Conservation (phyloP, 805 yeast genomes). For the Blastobotrys mokoenaii region DNA sequence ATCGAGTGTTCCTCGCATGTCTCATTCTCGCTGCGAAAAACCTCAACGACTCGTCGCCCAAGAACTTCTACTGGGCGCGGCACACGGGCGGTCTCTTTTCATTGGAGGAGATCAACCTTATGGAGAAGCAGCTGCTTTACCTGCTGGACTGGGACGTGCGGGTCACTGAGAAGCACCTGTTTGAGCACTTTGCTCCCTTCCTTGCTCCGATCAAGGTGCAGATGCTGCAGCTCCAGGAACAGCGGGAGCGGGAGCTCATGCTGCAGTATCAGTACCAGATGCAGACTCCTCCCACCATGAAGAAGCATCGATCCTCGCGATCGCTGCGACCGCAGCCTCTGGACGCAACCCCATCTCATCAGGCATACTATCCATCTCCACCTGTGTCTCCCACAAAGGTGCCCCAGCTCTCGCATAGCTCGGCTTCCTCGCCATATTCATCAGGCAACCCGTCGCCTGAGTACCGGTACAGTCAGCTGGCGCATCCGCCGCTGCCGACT, state of each 20-base stretch:
- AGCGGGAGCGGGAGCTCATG: constrained; percentile 13
- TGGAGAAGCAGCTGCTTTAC: constrained; percentile 79
- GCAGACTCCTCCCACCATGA: background rate
- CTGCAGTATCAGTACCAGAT: constrained; percentile 3
- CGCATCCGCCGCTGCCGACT: background rate
- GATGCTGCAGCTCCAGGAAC: constrained; percentile 18
- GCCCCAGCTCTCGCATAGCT: constrained; percentile 1
- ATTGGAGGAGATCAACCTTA: constrained; percentile 74
- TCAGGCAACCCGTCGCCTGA: constrained; percentile 8
- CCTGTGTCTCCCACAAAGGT: constrained; percentile 8
- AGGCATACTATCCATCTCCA: constrained; percentile 4
- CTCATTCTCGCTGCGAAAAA: constrained; percentile 87
- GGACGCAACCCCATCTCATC: background rate
- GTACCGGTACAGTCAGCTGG: background rate
- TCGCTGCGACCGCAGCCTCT: background rate
- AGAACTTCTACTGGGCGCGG: constrained; percentile 92
- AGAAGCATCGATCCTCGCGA: background rate
- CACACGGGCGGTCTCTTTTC: constrained; percentile 82
- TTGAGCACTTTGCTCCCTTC: constrained; percentile 64
- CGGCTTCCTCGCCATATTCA: constrained; percentile 8
- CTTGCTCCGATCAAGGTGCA: constrained; percentile 60
- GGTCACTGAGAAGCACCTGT: constrained; percentile 62
- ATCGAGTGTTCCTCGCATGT: constrained; percentile 84
- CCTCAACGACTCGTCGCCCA: constrained; percentile 87
- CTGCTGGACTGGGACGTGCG: constrained; percentile 80